Base-by-base conservation (phyloP, 352 stramenopile genomes). In the Globisporangium canariense region DNA sequence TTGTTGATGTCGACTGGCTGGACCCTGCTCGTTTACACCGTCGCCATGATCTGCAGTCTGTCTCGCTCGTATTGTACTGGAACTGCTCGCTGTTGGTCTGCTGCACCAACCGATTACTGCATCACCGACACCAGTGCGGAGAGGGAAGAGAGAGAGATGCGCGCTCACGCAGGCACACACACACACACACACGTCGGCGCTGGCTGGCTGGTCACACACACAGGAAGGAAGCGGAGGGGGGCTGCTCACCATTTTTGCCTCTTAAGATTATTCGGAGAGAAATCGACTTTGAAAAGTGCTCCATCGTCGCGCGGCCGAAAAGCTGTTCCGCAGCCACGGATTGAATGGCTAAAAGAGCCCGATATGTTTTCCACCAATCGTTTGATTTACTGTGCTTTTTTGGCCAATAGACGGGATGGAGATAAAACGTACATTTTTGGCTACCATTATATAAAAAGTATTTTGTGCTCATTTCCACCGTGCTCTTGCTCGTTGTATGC, bases 281-380 rank as follows among this genome's bases (percentile, higher is more conserved):
- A 86, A 84, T 84, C 78, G 78, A 86, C 78, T 86, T 86, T 86
- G 76, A 82, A 78, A 84, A 86, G 76, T 84, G 76, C 75, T 71
- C 34, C 47, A 60, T 46, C 25, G 41, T 28, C 40, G 32, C 55
- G 65, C 32, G 32, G 45, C 58, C 45, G 36, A 46, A 57, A 49
- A 54, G 69, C 57, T 59, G 34, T 49, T n/a, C 55, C 38, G 53
- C 52, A 67, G 43, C 14, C 55, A 69, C 59, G 66, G 64, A 83
- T 81, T 82, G 74, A 83, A 84, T 86, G 77, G 77, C 76, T 68
- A 49, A 66, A 86, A 74, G 65, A 70, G 69, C 55, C 43, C 67
- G 73, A 65, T 66, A 47, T 41, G 25, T 38, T 81, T 83, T 81
- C 57, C 53, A 18, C 75, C 75, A 83, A 83, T 80, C 61, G 20